Percentiles rank a stretch among this genome's conserved stretches.
phyloP scores from a whole-genome alignment of 2,329 filamentous ascomycete genomes.

The Cordyceps tenuipes region DNA sequence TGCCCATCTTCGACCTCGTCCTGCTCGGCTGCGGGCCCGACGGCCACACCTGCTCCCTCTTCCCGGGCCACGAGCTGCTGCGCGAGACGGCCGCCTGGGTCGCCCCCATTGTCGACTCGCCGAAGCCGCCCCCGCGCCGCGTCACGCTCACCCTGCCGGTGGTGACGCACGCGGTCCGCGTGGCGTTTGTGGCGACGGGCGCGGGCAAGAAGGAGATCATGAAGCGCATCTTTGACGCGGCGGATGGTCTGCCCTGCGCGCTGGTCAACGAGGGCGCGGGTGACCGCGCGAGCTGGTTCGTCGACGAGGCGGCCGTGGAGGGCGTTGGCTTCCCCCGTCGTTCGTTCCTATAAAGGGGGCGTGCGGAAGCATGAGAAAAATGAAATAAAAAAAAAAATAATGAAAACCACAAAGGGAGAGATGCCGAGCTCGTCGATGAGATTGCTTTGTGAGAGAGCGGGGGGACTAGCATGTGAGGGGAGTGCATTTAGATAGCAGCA shows the following conservation, averaged over 20 bases:
- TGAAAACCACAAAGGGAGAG: background rate
- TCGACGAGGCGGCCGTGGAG: conserved; percentile 76
- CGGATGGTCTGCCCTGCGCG: conserved; percentile 71
- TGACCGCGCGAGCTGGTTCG: conserved; percentile 92
- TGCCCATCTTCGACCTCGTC: conserved; percentile 91
- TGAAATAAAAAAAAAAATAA: background rate
- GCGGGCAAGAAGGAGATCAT: conserved; percentile 83
- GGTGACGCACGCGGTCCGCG: conserved; percentile 73
- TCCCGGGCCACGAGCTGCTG: conserved; percentile 75
- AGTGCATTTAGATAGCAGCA: background rate
- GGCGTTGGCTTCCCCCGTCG: conserved; percentile 75
- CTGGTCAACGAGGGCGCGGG: conserved; percentile 78
- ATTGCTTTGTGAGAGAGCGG: background rate
- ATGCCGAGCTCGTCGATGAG: background rate
- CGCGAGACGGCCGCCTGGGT: conserved; percentile 89
- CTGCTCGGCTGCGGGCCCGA: conserved; percentile 91
- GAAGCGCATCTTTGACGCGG: conserved; percentile 82
- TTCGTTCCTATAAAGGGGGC: conserved; percentile 45
- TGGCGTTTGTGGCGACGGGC: conserved; percentile 89
- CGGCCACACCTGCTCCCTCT: conserved; percentile 94
- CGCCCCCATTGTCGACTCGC: conserved; percentile 81
- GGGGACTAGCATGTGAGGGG: too few species aligned
- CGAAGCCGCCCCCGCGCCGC: conserved; percentile 83
- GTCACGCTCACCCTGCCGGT: conserved; percentile 92
- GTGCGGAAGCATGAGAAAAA: background rate